A percentile compares a stretch with the other conserved stretches of the same genome.
Evolutionary conservation across 768 basidiomycete species (phyloP).

Genomic region (Collybiopsis confluens): DNA sequence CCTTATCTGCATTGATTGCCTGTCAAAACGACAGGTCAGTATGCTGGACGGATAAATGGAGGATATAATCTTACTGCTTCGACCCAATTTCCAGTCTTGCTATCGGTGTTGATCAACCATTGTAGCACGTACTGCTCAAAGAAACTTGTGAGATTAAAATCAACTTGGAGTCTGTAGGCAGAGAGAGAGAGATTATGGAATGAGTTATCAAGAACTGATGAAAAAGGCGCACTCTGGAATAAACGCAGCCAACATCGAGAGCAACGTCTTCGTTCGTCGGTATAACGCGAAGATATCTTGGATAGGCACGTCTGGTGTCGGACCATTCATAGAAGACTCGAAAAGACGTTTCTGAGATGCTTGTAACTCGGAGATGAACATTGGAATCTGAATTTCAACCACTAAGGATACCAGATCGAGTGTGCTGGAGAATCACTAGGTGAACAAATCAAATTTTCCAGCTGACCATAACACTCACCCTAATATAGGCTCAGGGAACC

Average conservation of each 20-base stretch:
- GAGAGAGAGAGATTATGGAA: not conserved
- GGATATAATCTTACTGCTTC: constrained; percentile 59
- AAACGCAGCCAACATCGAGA: constrained; percentile 82
- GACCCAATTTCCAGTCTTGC: constrained; percentile 92
- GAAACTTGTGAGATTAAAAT: constrained; percentile 69
- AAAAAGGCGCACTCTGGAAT: constrained; percentile 58
- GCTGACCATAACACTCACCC: constrained; percentile 52
- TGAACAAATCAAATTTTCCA: not conserved
- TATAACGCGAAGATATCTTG: constrained; percentile 89
- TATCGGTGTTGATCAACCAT: constrained; percentile 87
- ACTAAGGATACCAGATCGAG: constrained; percentile 75
- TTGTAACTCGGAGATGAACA: constrained; percentile 63
- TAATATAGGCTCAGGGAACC: constrained; percentile 79
- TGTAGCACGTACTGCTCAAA: constrained; percentile 86
- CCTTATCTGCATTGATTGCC: constrained; percentile 84
- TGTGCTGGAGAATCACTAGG: constrained; percentile 34
- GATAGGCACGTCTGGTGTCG: constrained; percentile 83
- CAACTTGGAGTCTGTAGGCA: constrained; percentile 48
- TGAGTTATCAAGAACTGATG: constrained; percentile 2
- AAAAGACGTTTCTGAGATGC: constrained; percentile 68
- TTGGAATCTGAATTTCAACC: constrained; percentile 64
- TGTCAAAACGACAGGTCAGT: constrained; percentile 21
- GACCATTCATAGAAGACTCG: constrained; percentile 82
- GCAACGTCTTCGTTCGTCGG: constrained; percentile 65
- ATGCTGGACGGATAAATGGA: not conserved